Evolutionary conservation across 345 rosid genomes (phyloP).

Genomic region (Xanthoceras sorbifolium): DNA sequence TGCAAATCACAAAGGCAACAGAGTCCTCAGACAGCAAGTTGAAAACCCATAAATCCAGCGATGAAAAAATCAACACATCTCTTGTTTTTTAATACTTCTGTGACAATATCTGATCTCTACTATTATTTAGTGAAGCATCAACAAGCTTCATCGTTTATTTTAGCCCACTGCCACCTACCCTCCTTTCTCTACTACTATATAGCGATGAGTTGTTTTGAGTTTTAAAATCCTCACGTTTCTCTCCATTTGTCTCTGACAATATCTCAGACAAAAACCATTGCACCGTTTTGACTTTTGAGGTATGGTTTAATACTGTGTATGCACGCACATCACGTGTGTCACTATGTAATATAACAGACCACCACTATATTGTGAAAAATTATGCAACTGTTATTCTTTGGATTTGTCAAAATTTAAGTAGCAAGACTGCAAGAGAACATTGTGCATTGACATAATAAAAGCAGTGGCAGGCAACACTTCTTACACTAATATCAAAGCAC

Average conservation of each 20-base stretch:
- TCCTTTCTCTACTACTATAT: background rate
- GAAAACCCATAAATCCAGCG: background rate
- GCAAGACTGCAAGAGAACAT: background rate
- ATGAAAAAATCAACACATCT: background rate
- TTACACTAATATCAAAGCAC: conserved; percentile 6
- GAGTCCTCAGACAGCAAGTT: background rate
- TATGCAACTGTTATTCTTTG: background rate
- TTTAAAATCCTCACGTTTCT: background rate
- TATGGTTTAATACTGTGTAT: background rate
- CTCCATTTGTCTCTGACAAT: background rate
- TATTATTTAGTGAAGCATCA: background rate
- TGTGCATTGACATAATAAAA: background rate
- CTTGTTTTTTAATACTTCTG: too few relatives aligned
- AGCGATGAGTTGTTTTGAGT: background rate
- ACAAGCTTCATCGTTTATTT: background rate
- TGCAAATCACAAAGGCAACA: background rate
- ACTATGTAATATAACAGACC: background rate
- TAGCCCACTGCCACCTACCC: background rate
- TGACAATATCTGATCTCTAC: background rate
- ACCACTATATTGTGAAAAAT: background rate
- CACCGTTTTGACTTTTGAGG: background rate
- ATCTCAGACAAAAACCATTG: background rate
- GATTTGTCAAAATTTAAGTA: background rate
- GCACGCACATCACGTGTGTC: background rate
- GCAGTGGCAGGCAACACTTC: conserved; percentile 4